Evolutionary conservation across 1,284 basidiomycete species (phyloP).

Genomic region (Ceratobasidium sp.): DNA sequence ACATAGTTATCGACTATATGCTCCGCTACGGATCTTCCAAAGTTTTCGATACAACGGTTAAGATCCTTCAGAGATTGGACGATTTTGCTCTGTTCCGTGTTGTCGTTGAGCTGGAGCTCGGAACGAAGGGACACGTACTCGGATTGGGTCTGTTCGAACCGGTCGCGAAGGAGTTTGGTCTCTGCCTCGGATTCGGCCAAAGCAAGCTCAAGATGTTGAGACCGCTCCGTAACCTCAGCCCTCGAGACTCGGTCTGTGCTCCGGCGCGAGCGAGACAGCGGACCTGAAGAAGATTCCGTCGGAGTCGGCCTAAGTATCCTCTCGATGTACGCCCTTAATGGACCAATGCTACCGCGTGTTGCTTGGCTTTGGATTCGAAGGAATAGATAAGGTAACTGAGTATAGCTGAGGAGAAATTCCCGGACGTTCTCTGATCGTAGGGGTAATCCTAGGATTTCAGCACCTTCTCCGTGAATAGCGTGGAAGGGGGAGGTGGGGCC

Average conservation of each 20-base stretch:
- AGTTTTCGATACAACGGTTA: constrained; percentile 19
- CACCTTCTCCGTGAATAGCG: not conserved
- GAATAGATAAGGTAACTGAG: not conserved
- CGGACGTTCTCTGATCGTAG: not conserved
- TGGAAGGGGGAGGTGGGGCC: constrained; percentile 8
- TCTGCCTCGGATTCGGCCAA: constrained; percentile 12
- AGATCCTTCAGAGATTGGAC: constrained; percentile 18
- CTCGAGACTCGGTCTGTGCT: not conserved
- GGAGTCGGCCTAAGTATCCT: not conserved
- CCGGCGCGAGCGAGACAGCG: not conserved
- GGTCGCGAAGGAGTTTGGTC: not conserved
- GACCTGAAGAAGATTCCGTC: not conserved
- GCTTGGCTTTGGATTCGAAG: not conserved
- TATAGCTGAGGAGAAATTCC: not conserved
- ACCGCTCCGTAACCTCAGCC: not conserved
- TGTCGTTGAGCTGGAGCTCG: constrained; percentile 29
- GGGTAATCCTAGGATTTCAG: not conserved
- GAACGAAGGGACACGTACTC: constrained; percentile 33
- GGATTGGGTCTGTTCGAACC: constrained; percentile 8
- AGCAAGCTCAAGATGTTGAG: not conserved
- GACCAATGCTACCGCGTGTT: not conserved
- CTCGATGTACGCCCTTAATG: not conserved
- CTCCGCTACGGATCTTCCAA: constrained; percentile 11
- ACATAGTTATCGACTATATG: constrained; percentile 13
- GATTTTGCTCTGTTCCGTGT: constrained; percentile 22